These are phyloP conservation scores for Aspergillus pseudonomiae DNA, from an alignment of 2,329 filamentous ascomycete genomes.

Conservation along the genomic window DNA sequence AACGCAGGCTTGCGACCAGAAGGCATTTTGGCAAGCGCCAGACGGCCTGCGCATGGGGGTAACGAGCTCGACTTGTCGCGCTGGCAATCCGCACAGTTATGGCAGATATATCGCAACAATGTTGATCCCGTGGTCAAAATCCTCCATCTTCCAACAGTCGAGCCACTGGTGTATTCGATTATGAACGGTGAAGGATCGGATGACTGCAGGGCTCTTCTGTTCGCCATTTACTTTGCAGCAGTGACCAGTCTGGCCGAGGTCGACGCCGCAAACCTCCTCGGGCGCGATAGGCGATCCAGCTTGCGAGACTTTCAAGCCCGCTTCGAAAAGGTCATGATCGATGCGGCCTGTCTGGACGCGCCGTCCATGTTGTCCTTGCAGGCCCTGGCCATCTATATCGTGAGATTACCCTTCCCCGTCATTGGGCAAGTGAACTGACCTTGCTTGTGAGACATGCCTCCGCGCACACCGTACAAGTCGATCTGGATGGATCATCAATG, in stretches of 20 bases:
- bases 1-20: background rate
- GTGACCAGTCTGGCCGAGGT: slow-evolving; percentile 15
- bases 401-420: slow-evolving; percentile 18
- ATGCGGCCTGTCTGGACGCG: slow-evolving; percentile 41
- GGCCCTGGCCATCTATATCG: slow-evolving; percentile 39
- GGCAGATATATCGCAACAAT: slow-evolving; percentile 25
- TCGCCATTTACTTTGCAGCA: slow-evolving; percentile 23
- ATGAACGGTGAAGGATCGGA: slow-evolving; percentile 15
- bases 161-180: slow-evolving; percentile 23
- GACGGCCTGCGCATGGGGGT: background rate
- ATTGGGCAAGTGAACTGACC: background rate
- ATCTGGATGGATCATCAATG: slow-evolving; percentile 51
- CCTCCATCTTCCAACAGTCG: slow-evolving; percentile 25
- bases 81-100: slow-evolving; percentile 19
- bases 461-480: slow-evolving; percentile 8
- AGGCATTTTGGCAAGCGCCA: background rate
- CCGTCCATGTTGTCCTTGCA: slow-evolving; percentile 32
- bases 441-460: slow-evolving; percentile 4
- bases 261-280: slow-evolving; percentile 16
- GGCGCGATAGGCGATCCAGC: slow-evolving; percentile 11
- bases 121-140: slow-evolving; percentile 25
- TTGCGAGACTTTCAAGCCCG: slow-evolving; percentile 15
- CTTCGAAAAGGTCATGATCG: slow-evolving; percentile 39
- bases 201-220: slow-evolving; percentile 16
- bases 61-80: slow-evolving; percentile 8